Conservation (phyloP, 495 filamentous ascomycete genomes). For the Talaromyces thailandensis region DNA sequence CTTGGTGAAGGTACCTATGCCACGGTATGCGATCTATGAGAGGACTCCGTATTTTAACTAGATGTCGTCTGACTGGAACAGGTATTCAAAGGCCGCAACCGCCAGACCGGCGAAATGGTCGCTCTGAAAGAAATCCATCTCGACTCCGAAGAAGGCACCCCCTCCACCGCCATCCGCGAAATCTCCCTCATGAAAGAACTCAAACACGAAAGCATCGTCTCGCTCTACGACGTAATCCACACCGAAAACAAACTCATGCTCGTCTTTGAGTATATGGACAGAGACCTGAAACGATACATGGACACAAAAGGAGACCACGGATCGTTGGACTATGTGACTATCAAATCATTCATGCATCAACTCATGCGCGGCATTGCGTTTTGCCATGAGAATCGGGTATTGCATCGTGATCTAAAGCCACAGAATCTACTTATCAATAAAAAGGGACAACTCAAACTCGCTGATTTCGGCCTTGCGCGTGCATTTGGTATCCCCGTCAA, state of each 20-base stretch:
- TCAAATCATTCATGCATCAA: constrained; percentile 98
- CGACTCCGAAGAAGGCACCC: constrained; percentile 96
- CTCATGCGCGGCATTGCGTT: constrained; percentile 90
- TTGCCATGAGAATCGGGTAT: constrained; percentile 90
- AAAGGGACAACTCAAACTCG: constrained; percentile 86
- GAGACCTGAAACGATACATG: constrained; percentile 99
- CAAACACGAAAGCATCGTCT: constrained; percentile 96
- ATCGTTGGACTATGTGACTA: constrained; percentile 70
- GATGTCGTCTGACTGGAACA: constrained; percentile 23
- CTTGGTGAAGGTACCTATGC: constrained; percentile 98
- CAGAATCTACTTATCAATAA: constrained; percentile 93
- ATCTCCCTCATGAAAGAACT: constrained; percentile 99
- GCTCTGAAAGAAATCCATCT: constrained; percentile 99
- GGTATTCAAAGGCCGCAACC: constrained; percentile 98
- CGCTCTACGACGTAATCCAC: constrained; percentile 96
- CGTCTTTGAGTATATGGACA: constrained; percentile 97
- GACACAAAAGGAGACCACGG: constrained; percentile 79
- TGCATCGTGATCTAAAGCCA: constrained; percentile 93
- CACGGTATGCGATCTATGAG: constrained; percentile 47
- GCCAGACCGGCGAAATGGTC: constrained; percentile 91
- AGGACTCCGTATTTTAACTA: neutral
- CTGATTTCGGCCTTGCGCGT: constrained; percentile 85
- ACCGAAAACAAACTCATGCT: constrained; percentile 99
- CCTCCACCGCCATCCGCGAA: constrained; percentile 96
- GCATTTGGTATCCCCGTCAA: constrained; percentile 97